Evolutionary conservation across 192 early-diverging fungal genomes (phyloP).

Genomic region (Phycomyces blakesleeanus): DNA sequence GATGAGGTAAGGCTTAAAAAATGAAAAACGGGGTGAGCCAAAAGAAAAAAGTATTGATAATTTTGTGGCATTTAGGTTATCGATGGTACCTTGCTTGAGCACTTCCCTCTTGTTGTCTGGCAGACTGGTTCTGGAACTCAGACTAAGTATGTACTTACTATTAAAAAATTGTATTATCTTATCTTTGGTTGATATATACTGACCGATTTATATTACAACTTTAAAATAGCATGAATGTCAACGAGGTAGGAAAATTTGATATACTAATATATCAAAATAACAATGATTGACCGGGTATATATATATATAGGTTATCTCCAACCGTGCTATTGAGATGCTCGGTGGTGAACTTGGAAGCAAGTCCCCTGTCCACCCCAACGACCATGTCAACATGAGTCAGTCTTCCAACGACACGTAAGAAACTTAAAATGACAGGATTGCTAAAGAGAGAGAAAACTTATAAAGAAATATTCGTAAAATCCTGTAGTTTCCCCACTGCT

Average conservation of each 20-base stretch:
- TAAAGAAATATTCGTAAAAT: conserved; percentile 5
- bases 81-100: conserved; percentile 84
- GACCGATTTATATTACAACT: not conserved
- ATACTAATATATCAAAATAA: no score
- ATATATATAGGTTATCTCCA: conserved; percentile 82
- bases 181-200: not conserved
- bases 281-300: not conserved
- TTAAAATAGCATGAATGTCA: conserved; percentile 85
- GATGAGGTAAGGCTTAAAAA: conserved; percentile 57
- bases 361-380: conserved; percentile 97
- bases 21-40: not conserved
- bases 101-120: conserved; percentile 99
- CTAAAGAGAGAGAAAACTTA: not conserved
- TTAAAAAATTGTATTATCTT: no score
- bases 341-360: conserved; percentile 89
- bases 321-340: conserved; percentile 95
- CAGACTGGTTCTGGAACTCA: conserved; percentile 98
- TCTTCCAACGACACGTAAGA: conserved; percentile 92
- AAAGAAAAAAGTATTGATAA: no score
- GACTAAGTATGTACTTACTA: conserved; percentile 73
- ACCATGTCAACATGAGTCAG: conserved; percentile 99
- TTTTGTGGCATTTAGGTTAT: conserved; percentile 74
- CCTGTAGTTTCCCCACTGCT: conserved; percentile 86
- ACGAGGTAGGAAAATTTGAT: conserved; percentile 55
- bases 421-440: no score